phyloP scores from a whole-genome alignment of 768 basidiomycete genomes.

The Phylloporus scabripes region DNA sequence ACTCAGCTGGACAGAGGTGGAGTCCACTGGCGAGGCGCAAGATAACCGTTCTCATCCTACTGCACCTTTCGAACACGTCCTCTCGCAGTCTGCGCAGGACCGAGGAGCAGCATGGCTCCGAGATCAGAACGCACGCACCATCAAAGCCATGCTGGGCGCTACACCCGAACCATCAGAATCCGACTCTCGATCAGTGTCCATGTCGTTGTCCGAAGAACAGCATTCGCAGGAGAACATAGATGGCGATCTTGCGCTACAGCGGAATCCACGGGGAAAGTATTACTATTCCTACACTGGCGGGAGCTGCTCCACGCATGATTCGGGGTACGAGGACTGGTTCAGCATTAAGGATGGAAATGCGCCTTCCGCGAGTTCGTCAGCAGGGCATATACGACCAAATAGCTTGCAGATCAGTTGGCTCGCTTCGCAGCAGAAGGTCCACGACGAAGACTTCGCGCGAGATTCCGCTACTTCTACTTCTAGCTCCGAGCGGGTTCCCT shows the following conservation, averaged over 20 bases:
- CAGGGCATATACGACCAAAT: conserved; percentile 46
- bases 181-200: conserved; percentile 43
- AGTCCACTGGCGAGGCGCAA: conserved; percentile 43
- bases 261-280: conserved; percentile 63
- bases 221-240: conserved; percentile 39
- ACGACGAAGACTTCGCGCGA: conserved; percentile 16
- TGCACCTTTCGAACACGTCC: conserved; percentile 35
- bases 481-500: conserved; percentile 14
- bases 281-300: conserved; percentile 66
- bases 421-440: conserved; percentile 43
- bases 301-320: conserved; percentile 47
- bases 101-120: conserved; percentile 77
- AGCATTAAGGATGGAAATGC: conserved; percentile 32
- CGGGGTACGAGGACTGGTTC: conserved; percentile 47
- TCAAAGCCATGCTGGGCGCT: conserved; percentile 55
- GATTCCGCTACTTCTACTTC: conserved; percentile 13
- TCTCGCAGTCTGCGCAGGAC: conserved; percentile 47
- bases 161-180: conserved; percentile 54
- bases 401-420: conserved; percentile 67
- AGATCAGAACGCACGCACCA: conserved; percentile 69
- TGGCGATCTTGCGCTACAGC: conserved; percentile 62
- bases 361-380: conserved; percentile 22
- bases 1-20: conserved; percentile 41
- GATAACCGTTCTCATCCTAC: conserved; percentile 47
- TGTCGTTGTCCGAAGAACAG: conserved; percentile 26